Evolutionary conservation across 1,139 yeast species (phyloP).

Genomic region (Saccharomyces hybrid): DNA sequence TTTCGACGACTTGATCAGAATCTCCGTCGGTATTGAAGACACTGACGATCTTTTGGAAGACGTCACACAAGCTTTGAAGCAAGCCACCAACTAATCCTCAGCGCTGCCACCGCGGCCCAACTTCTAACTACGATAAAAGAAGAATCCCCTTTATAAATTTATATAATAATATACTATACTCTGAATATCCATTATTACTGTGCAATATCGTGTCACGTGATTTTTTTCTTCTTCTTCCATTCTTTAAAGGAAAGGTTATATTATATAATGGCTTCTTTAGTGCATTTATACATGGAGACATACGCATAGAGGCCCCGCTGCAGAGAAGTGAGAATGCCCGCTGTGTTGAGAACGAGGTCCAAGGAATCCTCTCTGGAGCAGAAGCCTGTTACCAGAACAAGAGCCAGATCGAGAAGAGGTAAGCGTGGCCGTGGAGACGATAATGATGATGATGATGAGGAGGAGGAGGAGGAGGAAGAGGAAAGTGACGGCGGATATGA

Average conservation of each 20-base stretch:
- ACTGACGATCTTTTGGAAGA: constrained; percentile 70
- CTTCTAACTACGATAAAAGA: background rate
- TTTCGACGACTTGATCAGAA: constrained; percentile 71
- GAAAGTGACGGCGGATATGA: background rate
- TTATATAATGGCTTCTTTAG: background rate
- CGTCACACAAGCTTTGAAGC: constrained; percentile 57
- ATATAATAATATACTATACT: background rate
- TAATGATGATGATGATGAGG: background rate
- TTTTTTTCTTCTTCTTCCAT: background rate
- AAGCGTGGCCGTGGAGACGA: background rate
- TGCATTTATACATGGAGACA: background rate
- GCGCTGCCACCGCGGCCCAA: background rate
- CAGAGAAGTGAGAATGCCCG: background rate
- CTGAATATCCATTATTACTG: background rate
- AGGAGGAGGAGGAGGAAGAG: too few species aligned
- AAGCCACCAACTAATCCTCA: constrained; percentile 20
- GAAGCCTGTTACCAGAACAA: background rate
- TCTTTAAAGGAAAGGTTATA: background rate
- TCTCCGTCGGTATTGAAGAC: constrained; percentile 85
- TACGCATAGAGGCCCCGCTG: background rate
- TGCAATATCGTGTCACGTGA: background rate
- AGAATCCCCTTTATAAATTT: background rate
- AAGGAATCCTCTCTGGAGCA: background rate
- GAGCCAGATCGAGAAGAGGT: background rate
- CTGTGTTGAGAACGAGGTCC: background rate